Conservation (phyloP, 495 filamentous ascomycete species). For the Emericellopsis terricola region DNA sequence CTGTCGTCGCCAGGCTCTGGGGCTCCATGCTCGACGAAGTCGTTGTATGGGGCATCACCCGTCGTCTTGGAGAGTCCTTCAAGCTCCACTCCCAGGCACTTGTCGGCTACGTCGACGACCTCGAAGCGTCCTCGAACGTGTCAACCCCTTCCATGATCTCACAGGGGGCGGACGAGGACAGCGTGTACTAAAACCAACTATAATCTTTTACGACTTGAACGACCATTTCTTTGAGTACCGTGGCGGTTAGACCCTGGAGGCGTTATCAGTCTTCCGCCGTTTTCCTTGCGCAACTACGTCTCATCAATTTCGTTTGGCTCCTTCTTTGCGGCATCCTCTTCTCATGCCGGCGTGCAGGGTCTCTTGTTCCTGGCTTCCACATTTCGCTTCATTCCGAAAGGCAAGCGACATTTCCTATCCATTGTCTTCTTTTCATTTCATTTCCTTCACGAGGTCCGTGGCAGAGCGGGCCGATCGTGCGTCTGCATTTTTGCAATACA, state of each 20-base stretch:
- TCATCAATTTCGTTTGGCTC: not conserved
- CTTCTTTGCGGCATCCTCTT: too few relatives aligned
- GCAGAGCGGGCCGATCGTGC: constrained; percentile 3
- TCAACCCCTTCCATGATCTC: constrained; percentile 45
- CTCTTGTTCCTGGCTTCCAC: too few relatives aligned
- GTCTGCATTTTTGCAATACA: constrained; percentile 7
- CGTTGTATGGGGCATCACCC: constrained; percentile 97
- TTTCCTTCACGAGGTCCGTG: constrained; percentile 2
- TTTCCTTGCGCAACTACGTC: constrained; percentile 7
- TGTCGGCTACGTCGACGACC: constrained; percentile 76
- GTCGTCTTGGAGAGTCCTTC: constrained; percentile 96
- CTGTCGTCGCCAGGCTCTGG: constrained; percentile 87
- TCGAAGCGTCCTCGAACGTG: constrained; percentile 35
- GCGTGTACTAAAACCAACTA: constrained; percentile 40
- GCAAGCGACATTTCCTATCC: constrained; percentile 1
- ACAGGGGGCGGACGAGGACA: constrained; percentile 39
- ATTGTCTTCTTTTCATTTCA: constrained; percentile 2
- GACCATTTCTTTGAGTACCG: constrained; percentile 32
- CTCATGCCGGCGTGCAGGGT: too few relatives aligned
- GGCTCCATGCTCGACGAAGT: constrained; percentile 97
- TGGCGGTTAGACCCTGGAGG: too few relatives aligned
- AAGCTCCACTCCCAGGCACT: constrained; percentile 90
- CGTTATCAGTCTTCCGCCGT: too few relatives aligned
- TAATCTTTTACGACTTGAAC: constrained; percentile 14
- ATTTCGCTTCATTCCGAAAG: too few relatives aligned